Conservation (phyloP, 768 basidiomycete species). For the Nidularia sp. region DNA sequence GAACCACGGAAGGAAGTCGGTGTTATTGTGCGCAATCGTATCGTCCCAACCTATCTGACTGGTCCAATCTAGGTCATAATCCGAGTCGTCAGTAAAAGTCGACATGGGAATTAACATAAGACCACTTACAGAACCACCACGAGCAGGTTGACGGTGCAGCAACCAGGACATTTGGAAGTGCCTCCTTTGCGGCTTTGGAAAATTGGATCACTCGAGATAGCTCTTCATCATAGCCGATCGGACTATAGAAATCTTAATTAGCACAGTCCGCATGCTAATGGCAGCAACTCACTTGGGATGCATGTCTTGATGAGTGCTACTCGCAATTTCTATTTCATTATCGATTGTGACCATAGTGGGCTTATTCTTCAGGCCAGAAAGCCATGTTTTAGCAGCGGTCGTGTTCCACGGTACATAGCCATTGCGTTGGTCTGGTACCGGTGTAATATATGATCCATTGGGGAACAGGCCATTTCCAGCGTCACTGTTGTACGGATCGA, state of each 20-base stretch:
- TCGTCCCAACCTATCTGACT: slow-evolving; percentile 42
- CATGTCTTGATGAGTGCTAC: slow-evolving; percentile 53
- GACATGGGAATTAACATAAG: no score
- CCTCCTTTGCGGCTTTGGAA: slow-evolving; percentile 36
- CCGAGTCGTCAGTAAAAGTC: no score
- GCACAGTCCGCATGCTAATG: neutral
- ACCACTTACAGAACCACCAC: slow-evolving; percentile 39
- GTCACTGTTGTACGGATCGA: slow-evolving; percentile 44
- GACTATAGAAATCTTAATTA: slow-evolving; percentile 16
- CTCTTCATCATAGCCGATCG: slow-evolving; percentile 49
- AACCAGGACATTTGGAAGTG: slow-evolving; percentile 37
- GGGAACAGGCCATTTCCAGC: slow-evolving; percentile 46
- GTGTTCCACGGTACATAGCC: slow-evolving; percentile 49
- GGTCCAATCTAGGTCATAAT: slow-evolving; percentile 40
- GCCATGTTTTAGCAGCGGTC: slow-evolving; percentile 36
- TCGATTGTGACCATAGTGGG: slow-evolving; percentile 45
- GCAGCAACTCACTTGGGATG: slow-evolving; percentile 34
- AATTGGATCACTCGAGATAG: slow-evolving; percentile 40
- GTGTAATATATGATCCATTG: slow-evolving; percentile 41
- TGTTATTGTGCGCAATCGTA: slow-evolving; percentile 45
- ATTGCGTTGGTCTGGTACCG: slow-evolving; percentile 29
- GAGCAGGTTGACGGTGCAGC: slow-evolving; percentile 44
- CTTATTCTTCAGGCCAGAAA: slow-evolving; percentile 40
- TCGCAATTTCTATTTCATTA: slow-evolving; percentile 56
- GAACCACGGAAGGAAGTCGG: slow-evolving; percentile 57